Evolutionary conservation across 2,329 filamentous ascomycete species (phyloP), one percentile per base, ranked within the genome.

Genomic region (Trichoderma sp.): DNA sequence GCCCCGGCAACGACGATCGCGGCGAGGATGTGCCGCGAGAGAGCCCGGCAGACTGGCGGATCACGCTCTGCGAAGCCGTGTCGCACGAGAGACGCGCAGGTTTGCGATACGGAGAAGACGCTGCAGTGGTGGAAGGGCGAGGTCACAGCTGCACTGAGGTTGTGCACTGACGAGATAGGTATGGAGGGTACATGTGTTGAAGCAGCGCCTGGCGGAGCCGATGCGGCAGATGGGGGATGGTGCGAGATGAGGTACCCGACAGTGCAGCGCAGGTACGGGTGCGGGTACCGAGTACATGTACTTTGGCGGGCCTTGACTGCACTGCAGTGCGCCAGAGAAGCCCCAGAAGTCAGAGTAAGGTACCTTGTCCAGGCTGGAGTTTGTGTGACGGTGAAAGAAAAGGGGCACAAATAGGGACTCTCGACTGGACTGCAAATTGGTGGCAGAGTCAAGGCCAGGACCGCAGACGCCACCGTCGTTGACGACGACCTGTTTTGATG

Each of bases 11-110:
- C 45, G 9, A 59, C 15, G 47, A 59, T 64, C 62, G 62, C 54
- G 28, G 54, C 54, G 14, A 44, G 2, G 41, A 19, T 39, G 55
- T 34, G 47, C 54, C 39, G 62, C 62, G 30, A 28, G 43, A 50
- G n/a, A 43, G 21, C 44, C 59, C 59, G 48, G 59, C 44, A 64
- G 62, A 45, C 28, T 50, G 57, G 57, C 57, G 48, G 64, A 55
- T 65, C 57, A 51, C 55, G 50, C 34, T 14, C 19, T 56, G 43
- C 28, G 43, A 39, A 12, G 30, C 63, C 57, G 58, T 26, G 64
- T 65, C 64, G 19, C 64, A 65, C 64, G 59, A 51, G 28, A 55
- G 47, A 52, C 6, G 19, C 57, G 57, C 56, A 34, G 48, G 43
- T 57, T 55, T 48, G 19, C 50, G 50, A 34, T 44, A 39, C 43